These are phyloP conservation scores for Daphne laureola DNA, from an alignment of 441 rosid genomes.

Conservation along the genomic window DNA sequence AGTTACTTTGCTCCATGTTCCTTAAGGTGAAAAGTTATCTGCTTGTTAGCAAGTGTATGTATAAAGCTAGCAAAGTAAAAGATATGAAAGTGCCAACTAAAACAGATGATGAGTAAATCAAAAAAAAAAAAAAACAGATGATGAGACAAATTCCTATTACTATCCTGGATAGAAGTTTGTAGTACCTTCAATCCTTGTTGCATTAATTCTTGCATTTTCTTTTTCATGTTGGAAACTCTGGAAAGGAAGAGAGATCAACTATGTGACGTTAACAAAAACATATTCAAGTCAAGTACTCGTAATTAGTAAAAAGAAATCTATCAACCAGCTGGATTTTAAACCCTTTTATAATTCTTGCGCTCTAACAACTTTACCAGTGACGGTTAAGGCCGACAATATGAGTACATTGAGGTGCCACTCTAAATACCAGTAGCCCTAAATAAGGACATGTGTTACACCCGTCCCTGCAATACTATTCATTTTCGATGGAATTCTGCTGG, in stretches of 20 bases:
- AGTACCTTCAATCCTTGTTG: slow-evolving; percentile 52
- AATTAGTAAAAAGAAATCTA: slow-evolving; percentile 5
- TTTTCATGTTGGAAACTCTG: slow-evolving; percentile 47
- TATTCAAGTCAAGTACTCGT: slow-evolving; percentile 1
- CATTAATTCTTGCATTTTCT: slow-evolving; percentile 74
- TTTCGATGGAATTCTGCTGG: too few species aligned
- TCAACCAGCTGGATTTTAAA: slow-evolving; percentile 59
- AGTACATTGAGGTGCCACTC: slow-evolving; percentile 83
- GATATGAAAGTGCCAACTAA: too few species aligned
- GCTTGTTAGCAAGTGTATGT: too few species aligned
- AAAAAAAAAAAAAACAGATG: too few species aligned
- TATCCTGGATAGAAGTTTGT: not conserved
- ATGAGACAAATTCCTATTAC: too few species aligned
- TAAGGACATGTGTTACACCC: slow-evolving; percentile 4
- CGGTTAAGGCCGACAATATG: slow-evolving; percentile 71
- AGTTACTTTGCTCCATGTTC: too few species aligned
- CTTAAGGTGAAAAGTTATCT: too few species aligned
- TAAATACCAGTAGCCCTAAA: slow-evolving; percentile 64
- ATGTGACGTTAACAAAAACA: slow-evolving; percentile 4
- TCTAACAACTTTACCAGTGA: slow-evolving; percentile 45
- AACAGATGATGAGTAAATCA: too few species aligned
- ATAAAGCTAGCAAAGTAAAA: too few species aligned
- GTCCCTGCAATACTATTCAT: too few species aligned
- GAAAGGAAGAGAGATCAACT: slow-evolving; percentile 8
- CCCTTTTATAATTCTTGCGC: slow-evolving; percentile 64